A percentile compares a stretch with the other conserved stretches of the same genome.
Evolutionary conservation across 768 basidiomycete species (phyloP).

Genomic region (Gloeophyllum trabeum): DNA sequence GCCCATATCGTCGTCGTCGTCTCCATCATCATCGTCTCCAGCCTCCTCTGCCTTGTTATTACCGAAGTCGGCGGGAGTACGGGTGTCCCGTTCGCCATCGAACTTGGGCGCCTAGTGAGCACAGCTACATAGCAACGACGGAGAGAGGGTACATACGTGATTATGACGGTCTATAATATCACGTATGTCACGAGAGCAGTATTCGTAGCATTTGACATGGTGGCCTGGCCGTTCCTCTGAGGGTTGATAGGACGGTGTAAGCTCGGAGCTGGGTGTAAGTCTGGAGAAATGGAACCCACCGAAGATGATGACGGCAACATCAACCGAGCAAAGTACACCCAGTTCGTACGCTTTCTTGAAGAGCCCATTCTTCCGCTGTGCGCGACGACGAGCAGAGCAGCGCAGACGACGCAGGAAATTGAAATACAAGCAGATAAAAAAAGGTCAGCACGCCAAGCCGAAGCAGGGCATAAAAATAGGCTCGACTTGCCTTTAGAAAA

Average conservation of each 20-base stretch:
- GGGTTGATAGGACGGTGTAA: slow-evolving; percentile 19
- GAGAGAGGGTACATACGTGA: slow-evolving; percentile 23
- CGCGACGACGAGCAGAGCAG: neutral
- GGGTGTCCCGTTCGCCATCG: slow-evolving; percentile 38
- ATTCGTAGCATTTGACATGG: slow-evolving; percentile 74
- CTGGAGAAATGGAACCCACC: slow-evolving; percentile 29
- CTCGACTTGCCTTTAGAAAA: slow-evolving; percentile 65
- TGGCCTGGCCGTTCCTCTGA: slow-evolving; percentile 71
- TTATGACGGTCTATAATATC: slow-evolving; percentile 62
- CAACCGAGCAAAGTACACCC: slow-evolving; percentile 82
- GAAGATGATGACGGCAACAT: slow-evolving; percentile 83
- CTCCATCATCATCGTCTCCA: slow-evolving; percentile 17
- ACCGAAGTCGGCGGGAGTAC: slow-evolving; percentile 36
- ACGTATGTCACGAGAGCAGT: slow-evolving; percentile 62
- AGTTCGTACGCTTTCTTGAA: slow-evolving; percentile 91
- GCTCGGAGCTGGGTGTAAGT: slow-evolving; percentile 2
- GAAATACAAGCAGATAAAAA: slow-evolving; percentile 31
- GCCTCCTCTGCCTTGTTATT: slow-evolving; percentile 20
- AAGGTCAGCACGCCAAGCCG: slow-evolving; percentile 23
- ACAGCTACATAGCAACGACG: too few relatives aligned
- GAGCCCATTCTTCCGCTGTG: slow-evolving; percentile 77
- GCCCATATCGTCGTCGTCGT: slow-evolving; percentile 27
- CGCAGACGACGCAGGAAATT: slow-evolving; percentile 10
- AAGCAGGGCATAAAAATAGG: slow-evolving; percentile 13
- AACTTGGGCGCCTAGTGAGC: slow-evolving; percentile 20